phyloP scores from a whole-genome alignment of 2,329 filamentous ascomycete species.

The Talaromyces sp. region DNA sequence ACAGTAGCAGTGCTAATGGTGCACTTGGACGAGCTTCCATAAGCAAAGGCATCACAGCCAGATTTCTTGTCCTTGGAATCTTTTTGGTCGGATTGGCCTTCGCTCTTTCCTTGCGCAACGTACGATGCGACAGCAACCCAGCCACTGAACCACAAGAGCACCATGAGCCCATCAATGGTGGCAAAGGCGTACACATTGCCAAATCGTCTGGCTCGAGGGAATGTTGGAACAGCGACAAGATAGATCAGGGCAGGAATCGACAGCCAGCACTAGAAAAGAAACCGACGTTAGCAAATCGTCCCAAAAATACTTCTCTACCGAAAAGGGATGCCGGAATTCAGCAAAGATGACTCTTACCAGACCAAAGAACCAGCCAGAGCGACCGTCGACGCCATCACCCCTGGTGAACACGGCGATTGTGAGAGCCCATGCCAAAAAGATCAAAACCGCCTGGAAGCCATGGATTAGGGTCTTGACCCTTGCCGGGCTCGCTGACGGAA shows the following conservation, averaged over 20 bases:
- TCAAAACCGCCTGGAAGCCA: slow-evolving; percentile 48
- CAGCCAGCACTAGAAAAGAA: slow-evolving; percentile 50
- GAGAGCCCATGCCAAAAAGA: slow-evolving; percentile 55
- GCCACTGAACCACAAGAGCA: slow-evolving; percentile 56
- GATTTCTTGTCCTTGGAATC: slow-evolving; percentile 36
- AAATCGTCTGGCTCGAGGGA: slow-evolving; percentile 53
- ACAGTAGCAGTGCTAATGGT: slow-evolving; percentile 51
- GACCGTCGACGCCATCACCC: slow-evolving; percentile 48
- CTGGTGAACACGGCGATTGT: slow-evolving; percentile 56
- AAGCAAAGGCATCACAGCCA: slow-evolving; percentile 52
- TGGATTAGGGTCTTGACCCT: slow-evolving; percentile 54
- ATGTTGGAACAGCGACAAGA: slow-evolving; percentile 57
- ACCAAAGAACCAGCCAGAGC: slow-evolving; percentile 53
- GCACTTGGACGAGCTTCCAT: slow-evolving; percentile 52
- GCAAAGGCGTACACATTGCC: slow-evolving; percentile 58
- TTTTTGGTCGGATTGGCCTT: slow-evolving; percentile 37
- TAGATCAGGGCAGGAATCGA: slow-evolving; percentile 55
- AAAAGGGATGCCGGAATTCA: background rate
- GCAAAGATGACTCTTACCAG: slow-evolving; percentile 40
- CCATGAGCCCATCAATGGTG: slow-evolving; percentile 49
- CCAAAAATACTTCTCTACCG: background rate
- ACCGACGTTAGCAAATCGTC: background rate
- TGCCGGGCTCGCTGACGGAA: slow-evolving; percentile 43
- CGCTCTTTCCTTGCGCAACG: slow-evolving; percentile 49
- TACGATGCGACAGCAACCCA: slow-evolving; percentile 54